Percentiles rank a stretch among this genome's conserved stretches.
Evolutionary conservation across 345 rosid species (phyloP).

Genomic region (Citrus maxima): DNA sequence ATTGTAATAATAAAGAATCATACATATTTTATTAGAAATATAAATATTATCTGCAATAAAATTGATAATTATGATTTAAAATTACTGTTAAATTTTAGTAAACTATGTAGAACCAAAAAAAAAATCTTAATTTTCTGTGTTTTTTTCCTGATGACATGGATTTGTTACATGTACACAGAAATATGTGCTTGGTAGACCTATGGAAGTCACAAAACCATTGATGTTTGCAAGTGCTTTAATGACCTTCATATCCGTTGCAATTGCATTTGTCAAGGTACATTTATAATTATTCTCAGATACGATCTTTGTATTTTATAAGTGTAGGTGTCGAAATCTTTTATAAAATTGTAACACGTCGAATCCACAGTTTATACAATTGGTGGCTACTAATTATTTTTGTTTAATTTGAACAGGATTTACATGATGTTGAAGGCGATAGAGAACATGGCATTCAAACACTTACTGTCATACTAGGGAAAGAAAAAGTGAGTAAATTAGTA

Average conservation of each 20-base stretch:
- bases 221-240: constrained; percentile 30
- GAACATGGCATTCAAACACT: constrained; percentile 27
- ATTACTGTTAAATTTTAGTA: too few species aligned
- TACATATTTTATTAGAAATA: too few species aligned
- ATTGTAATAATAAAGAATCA: too few species aligned
- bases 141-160: too few species aligned
- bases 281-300: too few species aligned
- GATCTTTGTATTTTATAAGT: too few species aligned
- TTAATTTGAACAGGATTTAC: constrained; percentile 27
- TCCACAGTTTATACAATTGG: background rate
- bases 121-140: too few species aligned
- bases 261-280: constrained; percentile 30
- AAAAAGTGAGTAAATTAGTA: constrained; percentile 20
- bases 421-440: constrained; percentile 35
- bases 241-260: constrained; percentile 31
- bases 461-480: constrained; percentile 22
- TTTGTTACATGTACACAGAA: constrained; percentile 16
- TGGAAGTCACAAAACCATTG: constrained; percentile 19
- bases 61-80: too few species aligned
- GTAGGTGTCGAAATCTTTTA: too few species aligned
- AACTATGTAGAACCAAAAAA: too few species aligned
- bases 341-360: background rate
- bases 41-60: too few species aligned
- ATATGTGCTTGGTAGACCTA: constrained; percentile 35
- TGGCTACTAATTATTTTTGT: background rate